Base-by-base conservation (phyloP, 257 asterid species). In the Lavandula angustifolia region DNA sequence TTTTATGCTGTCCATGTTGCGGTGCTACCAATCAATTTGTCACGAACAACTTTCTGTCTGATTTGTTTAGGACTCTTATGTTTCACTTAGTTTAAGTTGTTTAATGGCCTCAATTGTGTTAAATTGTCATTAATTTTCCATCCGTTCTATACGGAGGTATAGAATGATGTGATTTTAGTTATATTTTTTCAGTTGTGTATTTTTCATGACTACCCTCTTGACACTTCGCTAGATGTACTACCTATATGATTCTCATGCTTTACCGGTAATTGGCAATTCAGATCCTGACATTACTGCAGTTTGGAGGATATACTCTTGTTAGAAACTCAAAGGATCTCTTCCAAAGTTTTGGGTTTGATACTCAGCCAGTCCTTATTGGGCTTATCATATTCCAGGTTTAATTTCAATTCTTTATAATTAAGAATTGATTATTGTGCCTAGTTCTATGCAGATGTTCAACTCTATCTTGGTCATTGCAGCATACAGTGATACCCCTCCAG, bases 291-390 rank as follows among this genome's bases (percentile, higher is more conserved):
- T 58, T 94, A 48, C 76, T 88, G 83, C 99, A 90, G 74, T 94
- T 94, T 71, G 99, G 99, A 54, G 99, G 99, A 14, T 94, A 82
- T 85, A 85, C 96, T 51, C 95, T 94, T 12, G 88, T 90, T 40
- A 87, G 98, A 81, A 94, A 94, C 82, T 94, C 99, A 9, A 86
- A 84, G 67, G 95, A 90, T 64, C 77, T 94, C 75, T 94, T 90
- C 78, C 91, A 72, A 80, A 94, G 99, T 87, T 94, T 94, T 69
- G 99, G 99, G 53, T 94, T 94, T 79, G 96, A 90, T 71, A 87
- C 97, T 4, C 97, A 90, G 79, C 99, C 99, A 18, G 94, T 94
- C 73, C 91, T 94, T 53, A 90, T 94, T 69, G 99, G 99, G 60
- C 96, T 94, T 49, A 86, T 94, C 74, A 78, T 94, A 76, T 94